These are phyloP conservation scores for Gossypium sturtianum DNA, from an alignment of 345 rosid species.

Conservation along the genomic window DNA sequence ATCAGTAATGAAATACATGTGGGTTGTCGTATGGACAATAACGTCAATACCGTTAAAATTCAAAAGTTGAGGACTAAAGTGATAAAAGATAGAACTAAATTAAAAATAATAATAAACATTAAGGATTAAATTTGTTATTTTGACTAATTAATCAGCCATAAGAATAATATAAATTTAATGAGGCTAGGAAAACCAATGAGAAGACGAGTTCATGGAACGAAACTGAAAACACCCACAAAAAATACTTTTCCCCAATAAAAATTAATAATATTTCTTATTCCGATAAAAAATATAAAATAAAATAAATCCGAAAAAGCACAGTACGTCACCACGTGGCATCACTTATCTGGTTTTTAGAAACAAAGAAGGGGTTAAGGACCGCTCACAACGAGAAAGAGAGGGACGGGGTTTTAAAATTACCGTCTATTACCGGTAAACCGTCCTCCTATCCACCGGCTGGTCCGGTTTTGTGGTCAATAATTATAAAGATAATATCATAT, in stretches of 20 bases:
- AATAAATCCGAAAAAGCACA: slow-evolving; percentile 12
- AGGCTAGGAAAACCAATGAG: background rate
- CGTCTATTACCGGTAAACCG: slow-evolving; percentile 33
- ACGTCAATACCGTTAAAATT: no score
- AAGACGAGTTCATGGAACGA: background rate
- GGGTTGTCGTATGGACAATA: no score
- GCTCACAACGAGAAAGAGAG: slow-evolving; percentile 24
- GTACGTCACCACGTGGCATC: slow-evolving; percentile 42
- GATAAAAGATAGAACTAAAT: background rate
- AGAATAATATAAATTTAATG: background rate
- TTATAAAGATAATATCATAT: slow-evolving; percentile 15
- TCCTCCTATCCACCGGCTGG: slow-evolving; percentile 16
- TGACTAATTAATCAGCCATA: background rate
- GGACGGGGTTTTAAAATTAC: slow-evolving; percentile 17
- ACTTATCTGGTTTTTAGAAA: slow-evolving; percentile 11
- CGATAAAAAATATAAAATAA: background rate
- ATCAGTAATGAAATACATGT: no score
- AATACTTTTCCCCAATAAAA: background rate
- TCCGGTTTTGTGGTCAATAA: slow-evolving; percentile 40
- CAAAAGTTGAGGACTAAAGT: no score
- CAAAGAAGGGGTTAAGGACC: slow-evolving; percentile 23
- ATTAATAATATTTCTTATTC: background rate
- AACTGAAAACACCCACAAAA: background rate
- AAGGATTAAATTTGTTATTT: background rate
- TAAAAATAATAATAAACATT: no score